These are phyloP conservation scores for Lagenidium sp. DNA, from an alignment of 352 stramenopile species.

Conservation along the genomic window DNA sequence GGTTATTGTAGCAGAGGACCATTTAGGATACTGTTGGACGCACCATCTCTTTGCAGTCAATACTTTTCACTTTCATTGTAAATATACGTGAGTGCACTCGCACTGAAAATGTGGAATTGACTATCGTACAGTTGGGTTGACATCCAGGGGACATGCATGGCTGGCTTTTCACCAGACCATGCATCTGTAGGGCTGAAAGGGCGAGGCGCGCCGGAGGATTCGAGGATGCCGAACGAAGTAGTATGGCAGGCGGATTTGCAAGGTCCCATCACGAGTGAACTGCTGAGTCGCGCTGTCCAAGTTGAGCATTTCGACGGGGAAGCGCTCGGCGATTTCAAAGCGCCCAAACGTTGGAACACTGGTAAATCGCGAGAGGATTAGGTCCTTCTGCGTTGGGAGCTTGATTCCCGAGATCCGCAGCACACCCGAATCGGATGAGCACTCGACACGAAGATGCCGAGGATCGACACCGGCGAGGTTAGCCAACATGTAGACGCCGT, in stretches of 20 bases:
- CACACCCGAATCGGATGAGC: constrained; percentile 23
- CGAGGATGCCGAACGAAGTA: constrained; percentile 18
- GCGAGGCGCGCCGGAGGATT: constrained; percentile 19
- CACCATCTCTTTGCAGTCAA: no score
- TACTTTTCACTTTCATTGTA: no score
- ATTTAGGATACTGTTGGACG: no score
- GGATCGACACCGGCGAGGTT: constrained; percentile 17
- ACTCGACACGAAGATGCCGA: constrained; percentile 30
- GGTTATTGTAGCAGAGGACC: no score
- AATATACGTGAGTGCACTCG: no score
- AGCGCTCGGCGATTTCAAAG: constrained; percentile 54
- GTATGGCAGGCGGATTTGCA: constrained; percentile 56
- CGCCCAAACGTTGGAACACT: constrained; percentile 47
- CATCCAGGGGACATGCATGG: background rate
- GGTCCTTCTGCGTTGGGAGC: constrained; percentile 43
- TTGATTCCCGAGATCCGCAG: constrained; percentile 41
- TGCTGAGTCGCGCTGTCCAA: constrained; percentile 48
- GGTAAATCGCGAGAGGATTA: constrained; percentile 41
- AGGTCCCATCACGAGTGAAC: constrained; percentile 28
- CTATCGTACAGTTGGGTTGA: constrained; percentile 1
- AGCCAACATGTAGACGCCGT: constrained; percentile 34
- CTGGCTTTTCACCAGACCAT: constrained; percentile 11
- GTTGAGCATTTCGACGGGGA: constrained; percentile 29
- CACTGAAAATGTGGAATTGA: background rate
- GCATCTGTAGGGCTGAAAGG: constrained; percentile 17